phyloP scores from a whole-genome alignment of 2,329 filamentous ascomycete genomes.

The Didymella glomerata region DNA sequence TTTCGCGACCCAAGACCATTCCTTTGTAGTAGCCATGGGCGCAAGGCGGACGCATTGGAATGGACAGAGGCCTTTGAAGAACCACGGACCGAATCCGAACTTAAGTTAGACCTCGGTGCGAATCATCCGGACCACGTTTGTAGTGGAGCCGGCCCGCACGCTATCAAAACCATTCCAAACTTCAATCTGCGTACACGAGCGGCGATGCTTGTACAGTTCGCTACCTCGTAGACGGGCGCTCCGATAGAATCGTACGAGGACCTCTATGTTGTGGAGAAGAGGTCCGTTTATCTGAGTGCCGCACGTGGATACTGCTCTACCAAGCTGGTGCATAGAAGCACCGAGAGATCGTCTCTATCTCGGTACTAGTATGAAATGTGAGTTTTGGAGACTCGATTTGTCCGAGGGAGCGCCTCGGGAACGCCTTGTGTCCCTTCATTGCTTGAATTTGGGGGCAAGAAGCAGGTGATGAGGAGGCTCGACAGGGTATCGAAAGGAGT shows the following conservation, averaged over 20 bases:
- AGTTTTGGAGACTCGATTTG: not conserved
- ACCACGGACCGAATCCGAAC: not conserved
- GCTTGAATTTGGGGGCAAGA: not conserved
- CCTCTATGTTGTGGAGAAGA: not conserved
- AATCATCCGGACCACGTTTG: conserved; percentile 3
- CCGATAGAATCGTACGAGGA: conserved; percentile 1
- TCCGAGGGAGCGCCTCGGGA: not conserved
- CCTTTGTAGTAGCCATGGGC: not conserved
- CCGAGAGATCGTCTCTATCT: conserved; percentile 1
- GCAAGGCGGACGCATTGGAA: conserved; percentile 10
- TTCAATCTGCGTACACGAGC: conserved; percentile 14
- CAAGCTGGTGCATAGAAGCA: not conserved
- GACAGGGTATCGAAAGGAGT: not conserved
- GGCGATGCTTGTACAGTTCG: not conserved
- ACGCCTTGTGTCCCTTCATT: too few relatives aligned
- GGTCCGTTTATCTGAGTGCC: not conserved
- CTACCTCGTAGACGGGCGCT: conserved; percentile 10
- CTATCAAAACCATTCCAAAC: conserved; percentile 4
- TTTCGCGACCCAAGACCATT: not conserved
- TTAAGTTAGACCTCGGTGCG: not conserved
- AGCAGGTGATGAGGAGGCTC: not conserved
- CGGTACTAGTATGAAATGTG: not conserved
- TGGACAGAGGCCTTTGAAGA: not conserved
- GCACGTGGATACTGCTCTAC: not conserved
- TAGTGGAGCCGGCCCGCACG: conserved; percentile 5